A percentile compares a stretch with the other conserved stretches of the same genome.
phyloP scores from a whole-genome alignment of 2,329 filamentous ascomycete genomes.

The Claviceps sp. region DNA sequence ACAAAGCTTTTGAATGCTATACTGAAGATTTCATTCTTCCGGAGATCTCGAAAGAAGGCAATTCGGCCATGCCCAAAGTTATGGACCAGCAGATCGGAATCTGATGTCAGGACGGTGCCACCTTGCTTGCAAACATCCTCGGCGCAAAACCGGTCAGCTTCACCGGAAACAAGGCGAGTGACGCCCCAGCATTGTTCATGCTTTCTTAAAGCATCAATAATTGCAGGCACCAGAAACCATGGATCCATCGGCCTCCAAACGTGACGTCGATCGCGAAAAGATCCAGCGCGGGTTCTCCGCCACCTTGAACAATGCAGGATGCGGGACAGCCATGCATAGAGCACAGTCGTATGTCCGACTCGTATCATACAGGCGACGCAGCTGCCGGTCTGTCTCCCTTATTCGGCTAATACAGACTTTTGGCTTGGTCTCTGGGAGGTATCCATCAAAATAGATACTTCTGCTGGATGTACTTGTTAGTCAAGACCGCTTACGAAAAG shows the following conservation, averaged over 20 bases:
- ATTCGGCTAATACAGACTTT: conserved; percentile 47
- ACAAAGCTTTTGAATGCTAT: conserved; percentile 17
- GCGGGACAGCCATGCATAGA: conserved; percentile 13
- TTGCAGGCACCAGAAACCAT: conserved; percentile 64
- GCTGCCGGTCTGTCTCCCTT: conserved; percentile 39
- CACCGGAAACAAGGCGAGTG: conserved; percentile 57
- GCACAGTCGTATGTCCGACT: background rate
- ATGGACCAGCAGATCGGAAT: conserved; percentile 74
- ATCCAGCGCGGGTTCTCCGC: conserved; percentile 6
- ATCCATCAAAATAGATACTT: conserved; percentile 76
- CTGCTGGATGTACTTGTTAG: conserved; percentile 16
- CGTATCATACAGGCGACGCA: conserved; percentile 32
- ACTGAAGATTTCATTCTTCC: conserved; percentile 16
- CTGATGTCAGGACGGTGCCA: conserved; percentile 59
- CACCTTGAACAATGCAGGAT: conserved; percentile 9
- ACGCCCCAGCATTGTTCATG: conserved; percentile 28
- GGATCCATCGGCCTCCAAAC: conserved; percentile 27
- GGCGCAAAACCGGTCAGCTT: conserved; percentile 76
- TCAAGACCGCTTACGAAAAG: background rate
- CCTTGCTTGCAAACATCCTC: conserved; percentile 39
- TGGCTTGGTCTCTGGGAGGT: conserved; percentile 55
- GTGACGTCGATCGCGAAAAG: conserved; percentile 14
- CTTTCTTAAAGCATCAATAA: conserved; percentile 54
- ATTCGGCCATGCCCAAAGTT: conserved; percentile 54
- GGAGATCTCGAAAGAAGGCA: conserved; percentile 54